These are phyloP conservation scores for Colletotrichum echinochloae DNA, from an alignment of 2,329 filamentous ascomycete genomes.

Conservation along the genomic window DNA sequence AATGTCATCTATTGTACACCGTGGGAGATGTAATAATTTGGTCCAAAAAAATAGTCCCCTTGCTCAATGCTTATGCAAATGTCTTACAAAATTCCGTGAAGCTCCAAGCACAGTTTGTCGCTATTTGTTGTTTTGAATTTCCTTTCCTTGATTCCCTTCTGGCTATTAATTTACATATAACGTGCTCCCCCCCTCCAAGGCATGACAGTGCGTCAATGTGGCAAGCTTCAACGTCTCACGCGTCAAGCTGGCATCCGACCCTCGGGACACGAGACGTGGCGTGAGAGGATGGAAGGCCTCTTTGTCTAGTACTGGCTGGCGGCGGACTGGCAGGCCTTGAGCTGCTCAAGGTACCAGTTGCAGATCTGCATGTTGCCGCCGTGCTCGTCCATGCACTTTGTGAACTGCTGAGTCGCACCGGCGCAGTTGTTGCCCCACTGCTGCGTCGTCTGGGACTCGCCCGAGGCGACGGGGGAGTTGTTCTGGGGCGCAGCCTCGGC, in stretches of 20 bases:
- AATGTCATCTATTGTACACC: conserved; percentile 41
- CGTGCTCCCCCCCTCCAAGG: not conserved
- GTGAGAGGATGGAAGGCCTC: not conserved
- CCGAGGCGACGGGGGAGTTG: conserved; percentile 54
- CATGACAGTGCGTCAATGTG: not conserved
- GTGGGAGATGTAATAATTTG: conserved; percentile 32
- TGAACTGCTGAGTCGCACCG: conserved; percentile 85
- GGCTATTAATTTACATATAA: conserved; percentile 36
- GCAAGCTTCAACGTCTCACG: not conserved
- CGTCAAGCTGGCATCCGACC: not conserved
- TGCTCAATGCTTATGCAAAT: conserved; percentile 27
- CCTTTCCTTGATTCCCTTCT: conserved; percentile 5
- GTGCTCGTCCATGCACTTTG: conserved; percentile 96
- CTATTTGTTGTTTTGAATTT: conserved; percentile 8
- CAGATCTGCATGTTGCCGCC: conserved; percentile 94
- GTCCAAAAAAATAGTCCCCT: conserved; percentile 9
- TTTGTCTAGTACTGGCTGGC: conserved; percentile 77
- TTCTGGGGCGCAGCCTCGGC: conserved; percentile 56
- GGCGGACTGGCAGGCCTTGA: conserved; percentile 88
- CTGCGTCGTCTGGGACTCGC: conserved; percentile 62
- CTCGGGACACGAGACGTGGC: not conserved
- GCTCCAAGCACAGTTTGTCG: not conserved
- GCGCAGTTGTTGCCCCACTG: conserved; percentile 74
- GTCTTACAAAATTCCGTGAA: conserved; percentile 14
- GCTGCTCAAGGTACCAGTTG: conserved; percentile 97